Percentiles rank a stretch among this genome's conserved stretches.
Evolutionary conservation across 2,329 filamentous ascomycete species (phyloP).

Genomic region (Thermoascus crustaceus): DNA sequence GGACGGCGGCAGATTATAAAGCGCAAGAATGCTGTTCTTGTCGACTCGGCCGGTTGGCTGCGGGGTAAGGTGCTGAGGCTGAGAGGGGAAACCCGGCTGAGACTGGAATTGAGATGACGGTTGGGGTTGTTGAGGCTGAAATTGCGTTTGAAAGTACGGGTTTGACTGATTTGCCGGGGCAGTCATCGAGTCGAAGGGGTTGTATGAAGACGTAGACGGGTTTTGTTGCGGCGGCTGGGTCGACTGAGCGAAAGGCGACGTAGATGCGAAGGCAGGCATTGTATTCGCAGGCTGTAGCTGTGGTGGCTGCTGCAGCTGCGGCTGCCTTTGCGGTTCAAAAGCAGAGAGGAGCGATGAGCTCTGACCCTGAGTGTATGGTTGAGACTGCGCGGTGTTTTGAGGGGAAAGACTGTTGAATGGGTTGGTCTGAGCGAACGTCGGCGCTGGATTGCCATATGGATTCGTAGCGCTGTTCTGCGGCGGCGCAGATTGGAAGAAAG

Average conservation of each 20-base stretch:
- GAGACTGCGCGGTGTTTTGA: slow-evolving; percentile 14
- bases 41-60: slow-evolving; percentile 38
- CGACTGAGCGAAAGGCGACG: slow-evolving; percentile 20
- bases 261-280: slow-evolving; percentile 27
- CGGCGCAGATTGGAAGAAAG: slow-evolving; percentile 34
- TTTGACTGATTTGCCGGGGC: slow-evolving; percentile 18
- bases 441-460: slow-evolving; percentile 17
- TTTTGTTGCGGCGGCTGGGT: slow-evolving; percentile 7
- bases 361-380: slow-evolving; percentile 9
- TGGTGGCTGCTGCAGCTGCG: slow-evolving; percentile 6
- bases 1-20: slow-evolving; percentile 37
- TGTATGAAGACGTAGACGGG: slow-evolving; percentile 17
- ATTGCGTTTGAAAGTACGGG: slow-evolving; percentile 15
- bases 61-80: slow-evolving; percentile 24
- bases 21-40: slow-evolving; percentile 39
- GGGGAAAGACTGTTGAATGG: slow-evolving; percentile 28
- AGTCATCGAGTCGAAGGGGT: slow-evolving; percentile 26
- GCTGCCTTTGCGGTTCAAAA: neutral
- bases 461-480: slow-evolving; percentile 18
- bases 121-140: slow-evolving; percentile 12
- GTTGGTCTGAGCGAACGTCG: slow-evolving; percentile 20
- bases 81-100: slow-evolving; percentile 10
- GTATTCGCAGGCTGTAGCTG: slow-evolving; percentile 32
- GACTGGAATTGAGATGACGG: slow-evolving; percentile 19
- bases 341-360: slow-evolving; percentile 2